Base-by-base conservation (phyloP, 2,329 filamentous ascomycete species). In the Colletotrichum trifolii region DNA sequence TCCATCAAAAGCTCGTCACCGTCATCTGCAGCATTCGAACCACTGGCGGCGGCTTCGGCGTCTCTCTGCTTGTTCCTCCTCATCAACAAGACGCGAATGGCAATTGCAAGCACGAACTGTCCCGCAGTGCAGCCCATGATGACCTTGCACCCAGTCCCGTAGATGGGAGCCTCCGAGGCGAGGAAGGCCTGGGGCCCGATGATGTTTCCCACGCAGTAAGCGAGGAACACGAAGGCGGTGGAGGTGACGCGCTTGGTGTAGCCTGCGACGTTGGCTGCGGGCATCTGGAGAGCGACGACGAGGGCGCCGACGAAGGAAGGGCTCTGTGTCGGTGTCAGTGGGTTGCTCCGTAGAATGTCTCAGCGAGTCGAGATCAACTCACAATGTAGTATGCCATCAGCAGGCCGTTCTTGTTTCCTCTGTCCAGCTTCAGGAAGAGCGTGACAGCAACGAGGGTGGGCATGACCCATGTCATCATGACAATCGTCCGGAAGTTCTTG, bases 251-350 rank as follows among this genome's bases (percentile, higher is more conserved):
- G 76, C 69, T 83, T 83, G 2, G 81, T 83, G 65, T 82, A 82
- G 8, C 81, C 81, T 2, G 77, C 82, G 0, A 84, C 70, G 17
- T 84, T 85, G 2, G 79, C 74, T 1, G 81, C 78, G 0, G 83
- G 83, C 73, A 85, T 78, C 64, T 85, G 85, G 12, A 87, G 76
- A 0, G 83, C 83, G 0, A 87, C 74, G 0, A 86, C 83, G 6
- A 87, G 72, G 12, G 64, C 56, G 7, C 78, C 79, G 4, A 83
- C 81, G 53, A 77, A 83, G 0, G 78, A 75, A 0, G 79, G 71
- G 35, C 74, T 59, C 66, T 67, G 25, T 8, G 8, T 25, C 7
- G 8, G 73, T 2, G 8, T 54, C 33, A 49, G 13, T 83, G 17
- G 85, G 75, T 2, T 3, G 25, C 2, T n/a, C 0, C 82, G 81